These are phyloP conservation scores for Cladosporium sp. DNA, from an alignment of 2,329 filamentous ascomycete genomes.

Conservation along the genomic window DNA sequence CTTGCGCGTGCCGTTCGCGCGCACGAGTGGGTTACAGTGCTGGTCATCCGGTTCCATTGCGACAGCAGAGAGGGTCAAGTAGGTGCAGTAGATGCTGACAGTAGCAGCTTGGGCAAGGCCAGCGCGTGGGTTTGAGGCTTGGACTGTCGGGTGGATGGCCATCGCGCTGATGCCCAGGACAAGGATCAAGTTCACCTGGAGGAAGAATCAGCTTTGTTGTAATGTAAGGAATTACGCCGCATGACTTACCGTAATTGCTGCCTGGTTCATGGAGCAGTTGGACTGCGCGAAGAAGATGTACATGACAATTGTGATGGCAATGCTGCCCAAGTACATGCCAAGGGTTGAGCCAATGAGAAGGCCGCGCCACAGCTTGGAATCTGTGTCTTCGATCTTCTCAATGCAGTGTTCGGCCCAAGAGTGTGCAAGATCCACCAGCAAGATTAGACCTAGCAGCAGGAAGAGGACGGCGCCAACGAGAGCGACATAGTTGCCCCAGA, in stretches of 20 bases:
- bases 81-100: conserved; percentile 97
- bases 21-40: conserved; percentile 86
- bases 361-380: conserved; percentile 77
- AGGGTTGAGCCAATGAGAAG: conserved; percentile 87
- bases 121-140: conserved; percentile 87
- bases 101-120: conserved; percentile 96
- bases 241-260: conserved; percentile 67
- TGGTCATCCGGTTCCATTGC: conserved; percentile 97
- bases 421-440: conserved; percentile 91
- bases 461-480: conserved; percentile 87
- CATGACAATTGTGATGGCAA: conserved; percentile 93
- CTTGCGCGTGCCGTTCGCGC: conserved; percentile 77
- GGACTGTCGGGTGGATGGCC: conserved; percentile 83
- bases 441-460: conserved; percentile 81
- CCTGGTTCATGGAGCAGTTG: conserved; percentile 91
- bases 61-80: conserved; percentile 94
- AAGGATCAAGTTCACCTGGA: conserved; percentile 71
- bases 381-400: conserved; percentile 81
- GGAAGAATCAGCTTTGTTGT: conserved; percentile 5
- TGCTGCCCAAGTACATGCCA: conserved; percentile 83
- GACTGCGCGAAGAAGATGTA: conserved; percentile 87
- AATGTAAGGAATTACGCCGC: not conserved
- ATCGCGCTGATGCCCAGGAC: conserved; percentile 74
- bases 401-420: conserved; percentile 97
- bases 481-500: conserved; percentile 92